Evolutionary conservation across 805 yeast species (phyloP).

Genomic region (Saturnispora quitensis): DNA sequence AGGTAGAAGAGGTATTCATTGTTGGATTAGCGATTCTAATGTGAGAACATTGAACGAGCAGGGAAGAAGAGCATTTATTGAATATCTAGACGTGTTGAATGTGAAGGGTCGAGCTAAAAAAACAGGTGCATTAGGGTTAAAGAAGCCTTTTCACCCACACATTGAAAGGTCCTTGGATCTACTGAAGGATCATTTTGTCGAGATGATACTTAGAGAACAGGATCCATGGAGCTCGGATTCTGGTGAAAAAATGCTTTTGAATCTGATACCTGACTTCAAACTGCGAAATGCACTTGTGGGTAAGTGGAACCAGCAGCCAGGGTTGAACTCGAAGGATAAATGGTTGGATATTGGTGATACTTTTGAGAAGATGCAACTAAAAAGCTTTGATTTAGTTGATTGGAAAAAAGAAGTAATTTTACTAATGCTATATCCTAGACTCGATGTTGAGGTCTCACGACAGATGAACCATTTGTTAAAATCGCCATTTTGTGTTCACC

Average conservation of each 20-base stretch:
- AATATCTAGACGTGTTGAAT: conserved; percentile 69
- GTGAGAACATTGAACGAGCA: conserved; percentile 70
- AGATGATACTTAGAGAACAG: conserved; percentile 66
- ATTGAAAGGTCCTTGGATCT: conserved; percentile 64
- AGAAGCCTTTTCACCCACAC: conserved; percentile 87
- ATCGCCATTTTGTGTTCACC: conserved; percentile 95
- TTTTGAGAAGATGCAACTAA: conserved; percentile 31
- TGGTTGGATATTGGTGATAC: conserved; percentile 68
- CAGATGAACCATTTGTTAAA: conserved; percentile 86
- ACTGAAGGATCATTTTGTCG: conserved; percentile 53
- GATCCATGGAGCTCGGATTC: conserved; percentile 70
- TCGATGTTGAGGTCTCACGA: conserved; percentile 88
- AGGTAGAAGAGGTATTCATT: conserved; percentile 98
- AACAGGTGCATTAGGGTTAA: conserved; percentile 39
- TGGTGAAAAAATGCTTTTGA: conserved; percentile 45
- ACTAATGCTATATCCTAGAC: conserved; percentile 76
- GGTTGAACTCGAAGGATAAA: conserved; percentile 48
- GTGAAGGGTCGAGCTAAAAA: conserved; percentile 38
- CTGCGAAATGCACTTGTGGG: conserved; percentile 43
- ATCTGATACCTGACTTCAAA: conserved; percentile 54
- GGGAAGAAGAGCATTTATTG: conserved; percentile 69
- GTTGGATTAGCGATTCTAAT: conserved; percentile 88
- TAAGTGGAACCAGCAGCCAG: conserved; percentile 50
- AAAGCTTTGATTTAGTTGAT: conserved; percentile 43
- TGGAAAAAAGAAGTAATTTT: conserved; percentile 73